These are phyloP conservation scores for Nitzschia inconspicua DNA, from an alignment of 108 stramenopile genomes.

Conservation along the genomic window DNA sequence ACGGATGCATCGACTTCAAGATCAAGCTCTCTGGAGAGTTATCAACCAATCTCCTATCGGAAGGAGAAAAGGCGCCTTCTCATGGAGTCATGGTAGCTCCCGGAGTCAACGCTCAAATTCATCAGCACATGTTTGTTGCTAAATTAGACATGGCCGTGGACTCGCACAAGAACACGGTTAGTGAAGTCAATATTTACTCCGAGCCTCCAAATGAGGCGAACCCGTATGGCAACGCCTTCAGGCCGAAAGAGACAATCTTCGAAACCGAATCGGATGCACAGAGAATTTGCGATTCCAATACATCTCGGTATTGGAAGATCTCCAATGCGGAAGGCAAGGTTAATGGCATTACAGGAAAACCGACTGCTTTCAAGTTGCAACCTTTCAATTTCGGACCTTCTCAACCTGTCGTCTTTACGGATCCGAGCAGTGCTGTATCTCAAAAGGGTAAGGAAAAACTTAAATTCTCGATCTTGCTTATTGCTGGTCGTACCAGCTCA, in stretches of 20 bases:
- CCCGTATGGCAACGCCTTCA: constrained; percentile 48
- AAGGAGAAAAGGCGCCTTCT: constrained; percentile 37
- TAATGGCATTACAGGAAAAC: constrained; percentile 48
- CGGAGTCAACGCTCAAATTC: constrained; percentile 68
- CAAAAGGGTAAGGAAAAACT: constrained; percentile 39
- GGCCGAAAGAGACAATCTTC: constrained; percentile 36
- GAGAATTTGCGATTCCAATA: constrained; percentile 31
- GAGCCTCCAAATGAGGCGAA: constrained; percentile 18
- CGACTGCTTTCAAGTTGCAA: constrained; percentile 47
- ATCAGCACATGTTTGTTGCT: constrained; percentile 77
- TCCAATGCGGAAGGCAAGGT: constrained; percentile 41
- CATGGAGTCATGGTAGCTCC: constrained; percentile 61
- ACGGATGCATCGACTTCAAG: constrained; percentile 53
- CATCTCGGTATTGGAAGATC: constrained; percentile 56
- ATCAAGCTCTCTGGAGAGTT: constrained; percentile 58
- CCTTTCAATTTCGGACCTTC: constrained; percentile 50
- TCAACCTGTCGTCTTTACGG: constrained; percentile 32
- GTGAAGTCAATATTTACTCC: constrained; percentile 46
- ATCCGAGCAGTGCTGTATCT: constrained; percentile 32
- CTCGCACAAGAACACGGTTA: constrained; percentile 46
- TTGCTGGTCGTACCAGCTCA: no score
- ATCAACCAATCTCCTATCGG: constrained; percentile 58
- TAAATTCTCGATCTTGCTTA: no score
- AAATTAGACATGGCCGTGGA: constrained; percentile 72
- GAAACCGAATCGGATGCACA: constrained; percentile 35